Evolutionary conservation across 164 flowering plant genomes (phyloP), one percentile per base, ranked within the genome.

Genomic region (Stephania yunnanensis): DNA sequence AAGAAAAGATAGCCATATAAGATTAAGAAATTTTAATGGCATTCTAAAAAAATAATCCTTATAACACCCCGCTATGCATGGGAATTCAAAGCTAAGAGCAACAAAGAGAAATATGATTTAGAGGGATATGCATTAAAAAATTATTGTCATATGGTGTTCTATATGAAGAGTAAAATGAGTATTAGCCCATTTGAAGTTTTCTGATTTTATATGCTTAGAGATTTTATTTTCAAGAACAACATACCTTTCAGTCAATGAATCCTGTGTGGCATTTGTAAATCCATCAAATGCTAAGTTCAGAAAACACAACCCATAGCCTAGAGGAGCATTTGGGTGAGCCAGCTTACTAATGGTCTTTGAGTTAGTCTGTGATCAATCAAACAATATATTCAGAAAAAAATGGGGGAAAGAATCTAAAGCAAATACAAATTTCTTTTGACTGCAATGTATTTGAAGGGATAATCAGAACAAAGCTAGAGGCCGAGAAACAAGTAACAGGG

Each of bases 211-310:
- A 36, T 36, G 42, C 42, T 36, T 36, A 4, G 42, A 2, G 42
- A 36, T 36, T 45, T 50, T 9, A 2, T 22, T 25, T 4, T 20
- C 13, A 61, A 52, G 58, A 80, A 45, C 63, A 17, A 12, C 63
- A 46, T 84, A 95, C 99, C 97, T 93, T 82, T 87, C 87, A 29
- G 87, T 81, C 31, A 95, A 85, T 73, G 98, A 93, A 84, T 95
- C 99, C 82, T 95, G 99, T 71, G 99, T 92, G 7, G 98, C 97
- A 81, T 95, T 95, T 71, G 99, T 95, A 78, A 93, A 95, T 64
- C 99, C 99, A 84, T 95, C 99, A 78, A 95, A 92, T 19, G 92
- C 92, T 25, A 95, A 88, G 88, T 95, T 95, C 77, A 95, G 80
- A 76, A 92, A 93, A 83, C 99, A 95, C 58, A 93, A 87, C 64